Evolutionary conservation across 192 early-diverging fungal species (phyloP).

Genomic region (Podila epicladia): DNA sequence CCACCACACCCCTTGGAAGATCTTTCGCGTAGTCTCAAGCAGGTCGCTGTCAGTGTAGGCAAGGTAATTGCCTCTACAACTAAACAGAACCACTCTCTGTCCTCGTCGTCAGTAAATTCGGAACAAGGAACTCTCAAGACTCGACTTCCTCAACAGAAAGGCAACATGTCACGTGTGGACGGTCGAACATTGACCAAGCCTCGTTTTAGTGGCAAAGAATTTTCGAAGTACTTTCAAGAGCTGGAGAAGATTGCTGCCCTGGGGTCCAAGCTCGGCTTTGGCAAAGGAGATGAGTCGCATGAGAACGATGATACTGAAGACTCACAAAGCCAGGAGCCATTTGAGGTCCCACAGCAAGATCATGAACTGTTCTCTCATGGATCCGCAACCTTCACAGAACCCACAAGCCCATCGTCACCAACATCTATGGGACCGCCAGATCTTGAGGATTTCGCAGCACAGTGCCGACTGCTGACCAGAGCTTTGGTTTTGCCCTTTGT

Average conservation of each 20-base stretch:
- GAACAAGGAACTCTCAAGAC: background rate
- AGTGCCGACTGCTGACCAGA: slow-evolving; percentile 52
- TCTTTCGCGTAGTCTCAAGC: slow-evolving; percentile 30
- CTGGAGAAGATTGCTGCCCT: slow-evolving; percentile 45
- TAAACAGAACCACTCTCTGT: background rate
- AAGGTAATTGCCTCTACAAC: slow-evolving; percentile 24
- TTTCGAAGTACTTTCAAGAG: slow-evolving; percentile 38
- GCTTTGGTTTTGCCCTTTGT: slow-evolving; percentile 55
- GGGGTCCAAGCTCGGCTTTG: slow-evolving; percentile 30
- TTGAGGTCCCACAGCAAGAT: background rate
- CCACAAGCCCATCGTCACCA: background rate
- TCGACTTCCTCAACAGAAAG: background rate
- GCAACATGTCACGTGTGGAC: background rate
- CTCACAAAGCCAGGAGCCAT: background rate
- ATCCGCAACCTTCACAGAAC: background rate
- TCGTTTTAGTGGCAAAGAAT: slow-evolving; percentile 28
- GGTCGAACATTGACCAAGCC: background rate
- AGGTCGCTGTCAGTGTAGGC: slow-evolving; percentile 43
- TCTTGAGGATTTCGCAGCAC: slow-evolving; percentile 54
- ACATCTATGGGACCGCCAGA: slow-evolving; percentile 30
- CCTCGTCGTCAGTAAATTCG: too few relatives aligned
- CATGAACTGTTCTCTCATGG: background rate
- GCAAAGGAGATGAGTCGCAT: background rate
- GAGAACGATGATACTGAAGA: background rate
- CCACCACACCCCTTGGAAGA: slow-evolving; percentile 12